Percentiles rank a stretch among this genome's conserved stretches.
These are phyloP conservation scores for Schizopora paradoxa DNA, from an alignment of 1,284 basidiomycete genomes.

Conservation along the genomic window DNA sequence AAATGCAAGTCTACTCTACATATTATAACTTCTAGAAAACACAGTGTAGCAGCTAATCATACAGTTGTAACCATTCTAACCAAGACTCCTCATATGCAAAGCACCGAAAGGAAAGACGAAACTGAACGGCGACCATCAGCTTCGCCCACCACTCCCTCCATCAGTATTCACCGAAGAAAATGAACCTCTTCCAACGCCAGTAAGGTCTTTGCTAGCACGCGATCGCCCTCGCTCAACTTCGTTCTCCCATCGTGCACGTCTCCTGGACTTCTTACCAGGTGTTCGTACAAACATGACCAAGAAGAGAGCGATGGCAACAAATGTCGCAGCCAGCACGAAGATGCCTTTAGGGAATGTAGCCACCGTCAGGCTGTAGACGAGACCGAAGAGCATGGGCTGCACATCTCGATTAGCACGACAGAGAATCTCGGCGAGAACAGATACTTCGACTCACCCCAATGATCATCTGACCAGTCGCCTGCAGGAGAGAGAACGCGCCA, in stretches of 20 bases:
- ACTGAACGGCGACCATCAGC: too few species aligned
- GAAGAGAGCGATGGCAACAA: slow-evolving; percentile 43
- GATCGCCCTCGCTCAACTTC: slow-evolving; percentile 48
- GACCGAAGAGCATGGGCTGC: slow-evolving; percentile 65
- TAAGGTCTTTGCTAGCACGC: slow-evolving; percentile 49
- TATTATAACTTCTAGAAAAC: too few species aligned
- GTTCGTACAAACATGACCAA: slow-evolving; percentile 50
- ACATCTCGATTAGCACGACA: slow-evolving; percentile 3
- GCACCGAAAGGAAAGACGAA: too few species aligned
- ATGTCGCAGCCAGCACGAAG: slow-evolving; percentile 49
- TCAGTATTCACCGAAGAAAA: too few species aligned
- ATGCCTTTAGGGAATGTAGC: slow-evolving; percentile 61
- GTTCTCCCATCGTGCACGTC: slow-evolving; percentile 19
- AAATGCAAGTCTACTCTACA: too few species aligned
- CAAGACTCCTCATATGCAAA: too few species aligned
- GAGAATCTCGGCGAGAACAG: slow-evolving; percentile 5
- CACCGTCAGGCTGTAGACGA: slow-evolving; percentile 63
- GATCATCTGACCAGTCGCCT: slow-evolving; percentile 62
- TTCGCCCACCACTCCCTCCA: too few species aligned
- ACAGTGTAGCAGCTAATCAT: too few species aligned
- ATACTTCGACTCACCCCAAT: slow-evolving; percentile 47
- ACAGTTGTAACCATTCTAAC: too few species aligned
- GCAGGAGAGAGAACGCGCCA: slow-evolving; percentile 61
- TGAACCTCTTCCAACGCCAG: slow-evolving; percentile 27
- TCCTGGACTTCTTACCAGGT: slow-evolving; percentile 17